Evolutionary conservation across 805 yeast species (phyloP), one percentile per base, ranked within the genome.

Genomic region (Kazachstania bromeliacearum): DNA sequence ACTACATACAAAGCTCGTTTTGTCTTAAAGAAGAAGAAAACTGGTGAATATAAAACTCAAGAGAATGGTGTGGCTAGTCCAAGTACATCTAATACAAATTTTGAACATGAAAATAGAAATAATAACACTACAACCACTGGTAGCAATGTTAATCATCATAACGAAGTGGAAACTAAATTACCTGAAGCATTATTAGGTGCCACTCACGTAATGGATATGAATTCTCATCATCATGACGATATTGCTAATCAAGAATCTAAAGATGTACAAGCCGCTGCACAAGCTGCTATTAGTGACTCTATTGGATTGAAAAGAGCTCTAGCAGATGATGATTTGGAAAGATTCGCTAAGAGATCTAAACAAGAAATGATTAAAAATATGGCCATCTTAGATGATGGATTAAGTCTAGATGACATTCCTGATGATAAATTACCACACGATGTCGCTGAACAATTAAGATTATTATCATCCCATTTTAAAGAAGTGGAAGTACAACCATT

Each of bases 1-100:
- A 57, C 62, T 17, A 55, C 62, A 5, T 58, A 57, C 36, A 58
- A 58, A 31, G 60, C 63, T 12, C 45, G 63, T 28, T 55, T 57
- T 32, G 59, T 57, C 5, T 36, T 53, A 31, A 58, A 57, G 38
- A 53, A 55, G 39, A 57, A 55, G 46, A 58, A 49, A 35, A 50
- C 43, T 23, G 60, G 60, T 12, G 52, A 52, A 14, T 57, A 55
- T 31, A 53, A 51, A 10, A 42, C 40, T 3, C 36, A 33, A 16
- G 15, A 4, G 32, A 15, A 12, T 10, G 14, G 7, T 18, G 12
- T 6, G 10, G 18, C n/a, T 26, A 12, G 29, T 12, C n/a, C n/a
- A n/a, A n/a, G n/a, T n/a, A n/a, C n/a, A n/a, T n/a, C n/a, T n/a
- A n/a, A n/a, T n/a, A n/a, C n/a, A n/a, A n/a, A n/a, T n/a, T n/a